phyloP scores from a whole-genome alignment of 345 rosid species.

The Bruguiera parviflora region DNA sequence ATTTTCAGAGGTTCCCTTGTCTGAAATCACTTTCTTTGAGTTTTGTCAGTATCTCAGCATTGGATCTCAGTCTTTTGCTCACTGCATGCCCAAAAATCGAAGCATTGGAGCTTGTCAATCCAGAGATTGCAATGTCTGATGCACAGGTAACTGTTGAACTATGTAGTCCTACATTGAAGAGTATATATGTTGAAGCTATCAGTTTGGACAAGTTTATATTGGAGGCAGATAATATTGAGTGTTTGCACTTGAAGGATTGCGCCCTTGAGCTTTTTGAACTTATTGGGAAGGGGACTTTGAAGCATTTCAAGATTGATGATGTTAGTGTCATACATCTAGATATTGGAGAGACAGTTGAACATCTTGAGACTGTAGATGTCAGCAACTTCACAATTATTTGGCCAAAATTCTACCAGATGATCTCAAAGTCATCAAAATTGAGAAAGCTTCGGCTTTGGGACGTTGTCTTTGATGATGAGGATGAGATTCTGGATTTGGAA shows the following conservation, averaged over 20 bases:
- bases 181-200: constrained; percentile 55
- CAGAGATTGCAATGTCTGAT: constrained; percentile 70
- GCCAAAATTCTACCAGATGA: constrained; percentile 75
- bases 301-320: constrained; percentile 71
- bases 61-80: constrained; percentile 74
- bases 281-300: constrained; percentile 69
- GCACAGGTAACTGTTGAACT: constrained; percentile 66
- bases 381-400: constrained; percentile 65
- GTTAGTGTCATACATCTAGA: constrained; percentile 66
- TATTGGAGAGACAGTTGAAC: constrained; percentile 56
- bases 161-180: constrained; percentile 56
- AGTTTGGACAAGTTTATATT: constrained; percentile 72
- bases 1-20: constrained; percentile 69
- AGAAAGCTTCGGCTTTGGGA: constrained; percentile 81
- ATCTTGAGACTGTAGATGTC: constrained; percentile 69
- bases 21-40: constrained; percentile 72
- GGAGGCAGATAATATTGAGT: constrained; percentile 81
- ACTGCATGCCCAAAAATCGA: constrained; percentile 65
- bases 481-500: constrained; percentile 58
- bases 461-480: constrained; percentile 52
- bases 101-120: constrained; percentile 57
- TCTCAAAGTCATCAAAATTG: constrained; percentile 64
- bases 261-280: constrained; percentile 71
- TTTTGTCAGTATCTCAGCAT: constrained; percentile 60
- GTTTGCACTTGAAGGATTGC: constrained; percentile 70